Evolutionary conservation across 2,329 filamentous ascomycete species (phyloP).

Genomic region (Ophiocordyceps robertsii): DNA sequence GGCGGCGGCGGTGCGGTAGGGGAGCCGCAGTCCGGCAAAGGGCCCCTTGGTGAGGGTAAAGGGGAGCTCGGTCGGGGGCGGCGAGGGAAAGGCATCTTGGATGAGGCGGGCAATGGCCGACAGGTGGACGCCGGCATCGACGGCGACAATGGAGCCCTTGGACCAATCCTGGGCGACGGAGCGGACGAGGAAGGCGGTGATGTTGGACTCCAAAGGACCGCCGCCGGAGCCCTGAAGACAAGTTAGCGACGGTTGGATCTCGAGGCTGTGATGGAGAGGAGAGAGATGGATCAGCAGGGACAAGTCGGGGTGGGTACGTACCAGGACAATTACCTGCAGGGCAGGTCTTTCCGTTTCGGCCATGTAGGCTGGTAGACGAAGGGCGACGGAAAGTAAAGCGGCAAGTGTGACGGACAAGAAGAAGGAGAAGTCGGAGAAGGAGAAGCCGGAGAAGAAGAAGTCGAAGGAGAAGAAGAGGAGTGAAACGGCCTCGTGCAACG

Average conservation of each 20-base stretch:
- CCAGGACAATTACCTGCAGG: constrained; percentile 63
- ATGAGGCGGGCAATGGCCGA: constrained; percentile 74
- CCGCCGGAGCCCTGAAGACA: constrained; percentile 65
- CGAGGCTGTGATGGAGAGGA: background rate
- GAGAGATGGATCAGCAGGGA: background rate
- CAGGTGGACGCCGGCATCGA: constrained; percentile 86
- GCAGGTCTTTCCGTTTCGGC: constrained; percentile 27
- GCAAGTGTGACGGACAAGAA: no score
- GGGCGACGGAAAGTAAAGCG: no score
- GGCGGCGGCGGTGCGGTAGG: constrained; percentile 49
- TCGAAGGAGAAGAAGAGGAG: no score
- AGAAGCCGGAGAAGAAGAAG: no score
- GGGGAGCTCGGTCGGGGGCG: constrained; percentile 19
- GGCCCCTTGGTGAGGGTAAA: constrained; percentile 53
- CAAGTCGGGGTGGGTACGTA: constrained; percentile 30
- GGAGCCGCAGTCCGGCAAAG: constrained; percentile 66
- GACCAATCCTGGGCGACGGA: constrained; percentile 68
- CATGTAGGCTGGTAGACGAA: constrained; percentile 5
- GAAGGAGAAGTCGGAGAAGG: no score
- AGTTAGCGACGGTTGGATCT: constrained; percentile 11
- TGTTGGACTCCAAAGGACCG: constrained; percentile 79
- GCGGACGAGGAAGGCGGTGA: constrained; percentile 79
- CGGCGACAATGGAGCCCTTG: constrained; percentile 72
- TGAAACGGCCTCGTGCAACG: no score
- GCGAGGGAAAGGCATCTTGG: constrained; percentile 34